phyloP scores from a whole-genome alignment of 495 filamentous ascomycete genomes.

The Xylaria curta region DNA sequence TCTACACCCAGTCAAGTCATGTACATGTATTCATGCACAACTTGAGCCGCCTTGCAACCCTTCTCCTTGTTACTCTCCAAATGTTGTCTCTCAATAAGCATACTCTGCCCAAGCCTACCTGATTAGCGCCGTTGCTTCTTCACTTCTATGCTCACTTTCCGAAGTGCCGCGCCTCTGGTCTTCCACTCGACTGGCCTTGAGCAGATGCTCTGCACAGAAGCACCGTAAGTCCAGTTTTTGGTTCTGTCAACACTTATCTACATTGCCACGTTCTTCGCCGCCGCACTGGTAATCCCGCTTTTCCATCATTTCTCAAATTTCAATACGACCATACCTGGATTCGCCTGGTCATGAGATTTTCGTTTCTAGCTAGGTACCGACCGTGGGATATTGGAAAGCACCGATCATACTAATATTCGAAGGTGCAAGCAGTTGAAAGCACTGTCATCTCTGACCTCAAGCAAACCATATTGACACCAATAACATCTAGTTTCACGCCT shows the following conservation, averaged over 20 bases:
- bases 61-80: not conserved
- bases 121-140: not conserved
- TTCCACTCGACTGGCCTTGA: not conserved
- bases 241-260: not conserved
- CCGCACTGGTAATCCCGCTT: not conserved
- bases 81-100: not conserved
- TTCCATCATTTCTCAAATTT: not conserved
- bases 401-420: too few relatives aligned
- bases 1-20: not conserved
- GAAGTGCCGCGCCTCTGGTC: not conserved
- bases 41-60: not conserved
- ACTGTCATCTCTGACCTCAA: not conserved
- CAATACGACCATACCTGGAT: not conserved
- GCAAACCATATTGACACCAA: not conserved
- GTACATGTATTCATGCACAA: not conserved
- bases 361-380: not conserved
- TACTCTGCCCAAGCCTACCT: not conserved
- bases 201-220: not conserved
- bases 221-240: not conserved
- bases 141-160: not conserved
- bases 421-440: not conserved
- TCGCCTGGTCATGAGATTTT: not conserved
- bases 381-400: not conserved
- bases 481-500: not conserved
- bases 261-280: not conserved